phyloP scores from a whole-genome alignment of 768 basidiomycete genomes.

The Amanita exitialis region DNA sequence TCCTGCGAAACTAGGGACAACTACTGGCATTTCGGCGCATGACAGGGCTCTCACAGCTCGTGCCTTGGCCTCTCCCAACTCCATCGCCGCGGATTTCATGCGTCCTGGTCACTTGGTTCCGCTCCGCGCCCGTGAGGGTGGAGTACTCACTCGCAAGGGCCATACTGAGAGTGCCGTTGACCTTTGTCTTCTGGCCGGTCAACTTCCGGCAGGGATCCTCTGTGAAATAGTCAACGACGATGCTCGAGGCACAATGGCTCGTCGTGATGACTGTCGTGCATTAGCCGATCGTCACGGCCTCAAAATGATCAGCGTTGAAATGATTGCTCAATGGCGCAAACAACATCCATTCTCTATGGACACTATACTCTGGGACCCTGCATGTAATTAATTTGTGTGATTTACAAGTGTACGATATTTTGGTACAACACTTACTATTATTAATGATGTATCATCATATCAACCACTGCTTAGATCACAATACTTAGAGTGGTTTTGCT shows the following conservation, averaged over 20 bases:
- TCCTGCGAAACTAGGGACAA: conserved; percentile 47
- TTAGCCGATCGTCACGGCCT: conserved; percentile 88
- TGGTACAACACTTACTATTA: conserved; percentile 1
- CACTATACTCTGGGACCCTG: neutral
- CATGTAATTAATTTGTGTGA: neutral
- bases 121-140: conserved; percentile 76
- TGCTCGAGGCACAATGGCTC: conserved; percentile 82
- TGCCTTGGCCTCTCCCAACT: conserved; percentile 58
- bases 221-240: conserved; percentile 97
- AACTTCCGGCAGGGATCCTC: conserved; percentile 68
- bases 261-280: conserved; percentile 83
- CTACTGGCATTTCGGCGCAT: conserved; percentile 95
- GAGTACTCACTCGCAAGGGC: conserved; percentile 78
- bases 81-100: conserved; percentile 61
- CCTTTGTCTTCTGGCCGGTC: conserved; percentile 67
- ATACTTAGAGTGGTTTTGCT: neutral
- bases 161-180: conserved; percentile 93
- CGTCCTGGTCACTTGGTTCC: conserved; percentile 96
- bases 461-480: neutral
- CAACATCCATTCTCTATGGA: conserved; percentile 15
- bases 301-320: conserved; percentile 92
- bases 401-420: neutral
- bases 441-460: conserved; percentile 7
- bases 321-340: conserved; percentile 47
- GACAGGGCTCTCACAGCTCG: conserved; percentile 86